A percentile compares a stretch with the other conserved stretches of the same genome.
phyloP scores from a whole-genome alignment of 257 asterid genomes.

The Solanum virginianum region DNA sequence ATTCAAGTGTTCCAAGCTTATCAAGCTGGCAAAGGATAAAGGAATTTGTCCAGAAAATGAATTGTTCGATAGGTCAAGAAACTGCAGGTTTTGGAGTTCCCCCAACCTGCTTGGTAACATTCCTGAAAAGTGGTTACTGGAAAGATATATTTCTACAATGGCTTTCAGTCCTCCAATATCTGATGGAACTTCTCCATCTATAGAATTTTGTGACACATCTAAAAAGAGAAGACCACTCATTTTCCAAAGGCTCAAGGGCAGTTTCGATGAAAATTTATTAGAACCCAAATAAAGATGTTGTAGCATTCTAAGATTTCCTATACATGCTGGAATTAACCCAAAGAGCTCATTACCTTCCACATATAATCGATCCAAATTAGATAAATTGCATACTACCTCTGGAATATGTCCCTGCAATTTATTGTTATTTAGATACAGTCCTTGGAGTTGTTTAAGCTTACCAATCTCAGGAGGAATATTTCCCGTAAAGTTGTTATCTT shows the following conservation, averaged over 20 bases:
- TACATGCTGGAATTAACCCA: conserved; percentile 16
- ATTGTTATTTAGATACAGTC: conserved; percentile 4
- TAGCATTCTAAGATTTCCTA: conserved; percentile 16
- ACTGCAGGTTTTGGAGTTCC: conserved; percentile 4
- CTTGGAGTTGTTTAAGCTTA: conserved; percentile 10
- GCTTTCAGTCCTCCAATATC: conserved; percentile 11
- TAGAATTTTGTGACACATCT: conserved; percentile 10
- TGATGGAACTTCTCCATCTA: conserved; percentile 18
- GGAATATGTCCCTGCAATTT: conserved; percentile 12
- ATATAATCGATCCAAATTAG: conserved; percentile 4
- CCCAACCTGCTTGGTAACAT: conserved; percentile 15
- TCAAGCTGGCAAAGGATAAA: conserved; percentile 1
- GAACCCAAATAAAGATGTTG: conserved; percentile 8
- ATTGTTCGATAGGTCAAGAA: conserved; percentile 14
- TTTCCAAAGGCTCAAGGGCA: conserved; percentile 24
- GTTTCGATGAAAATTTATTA: conserved; percentile 12
- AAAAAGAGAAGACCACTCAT: conserved; percentile 8
- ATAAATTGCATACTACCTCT: conserved; percentile 3
- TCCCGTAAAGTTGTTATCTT: conserved; percentile 13
- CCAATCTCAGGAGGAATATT: conserved; percentile 14
- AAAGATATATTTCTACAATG: conserved; percentile 11
- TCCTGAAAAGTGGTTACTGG: conserved; percentile 15
- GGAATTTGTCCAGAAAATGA: not conserved
- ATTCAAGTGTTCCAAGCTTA: conserved; percentile 24
- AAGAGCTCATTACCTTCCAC: conserved; percentile 8